Evolutionary conservation across 1,139 yeast genomes (phyloP).

Genomic region (Saccharomyces uvarum): DNA sequence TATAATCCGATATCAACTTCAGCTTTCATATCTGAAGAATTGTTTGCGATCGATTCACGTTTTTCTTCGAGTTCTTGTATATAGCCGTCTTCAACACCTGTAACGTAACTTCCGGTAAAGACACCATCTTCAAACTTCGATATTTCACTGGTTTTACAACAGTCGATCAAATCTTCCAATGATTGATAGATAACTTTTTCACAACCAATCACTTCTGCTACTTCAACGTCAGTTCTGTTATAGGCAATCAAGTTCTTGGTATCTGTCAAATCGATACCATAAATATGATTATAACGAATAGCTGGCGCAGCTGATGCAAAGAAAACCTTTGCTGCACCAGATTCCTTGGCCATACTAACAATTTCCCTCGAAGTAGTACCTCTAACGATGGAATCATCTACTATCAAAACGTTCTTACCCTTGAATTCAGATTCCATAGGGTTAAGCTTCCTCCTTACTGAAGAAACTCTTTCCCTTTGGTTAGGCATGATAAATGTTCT

Average conservation of each 20-base stretch:
- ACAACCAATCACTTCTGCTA: slow-evolving; percentile 78
- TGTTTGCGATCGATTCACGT: slow-evolving; percentile 34
- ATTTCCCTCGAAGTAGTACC: slow-evolving; percentile 96
- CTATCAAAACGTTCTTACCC: slow-evolving; percentile 79
- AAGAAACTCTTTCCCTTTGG: slow-evolving; percentile 87
- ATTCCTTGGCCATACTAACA: slow-evolving; percentile 95
- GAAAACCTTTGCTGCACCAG: slow-evolving; percentile 88
- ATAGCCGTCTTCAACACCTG: slow-evolving; percentile 83
- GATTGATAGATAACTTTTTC: slow-evolving; percentile 87
- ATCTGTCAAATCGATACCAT: slow-evolving; percentile 95
- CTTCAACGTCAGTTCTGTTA: slow-evolving; percentile 62
- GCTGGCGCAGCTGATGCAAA: slow-evolving; percentile 98
- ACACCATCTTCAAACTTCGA: slow-evolving; percentile 84
- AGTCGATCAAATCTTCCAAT: slow-evolving; percentile 68
- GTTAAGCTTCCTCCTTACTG: slow-evolving; percentile 88
- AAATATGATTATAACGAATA: slow-evolving; percentile 87
- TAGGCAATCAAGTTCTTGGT: slow-evolving; percentile 90
- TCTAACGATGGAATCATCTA: slow-evolving; percentile 94
- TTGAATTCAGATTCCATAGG: slow-evolving; percentile 93
- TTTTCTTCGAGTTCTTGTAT: slow-evolving; percentile 80
- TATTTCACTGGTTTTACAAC: slow-evolving; percentile 52
- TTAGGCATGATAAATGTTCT: slow-evolving; percentile 98
- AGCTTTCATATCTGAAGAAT: slow-evolving; percentile 55
- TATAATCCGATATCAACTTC: slow-evolving; percentile 87
- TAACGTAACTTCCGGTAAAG: slow-evolving; percentile 88